phyloP scores from a whole-genome alignment of 2,329 filamentous ascomycete genomes.

The Trichoderma arundinaceum region DNA sequence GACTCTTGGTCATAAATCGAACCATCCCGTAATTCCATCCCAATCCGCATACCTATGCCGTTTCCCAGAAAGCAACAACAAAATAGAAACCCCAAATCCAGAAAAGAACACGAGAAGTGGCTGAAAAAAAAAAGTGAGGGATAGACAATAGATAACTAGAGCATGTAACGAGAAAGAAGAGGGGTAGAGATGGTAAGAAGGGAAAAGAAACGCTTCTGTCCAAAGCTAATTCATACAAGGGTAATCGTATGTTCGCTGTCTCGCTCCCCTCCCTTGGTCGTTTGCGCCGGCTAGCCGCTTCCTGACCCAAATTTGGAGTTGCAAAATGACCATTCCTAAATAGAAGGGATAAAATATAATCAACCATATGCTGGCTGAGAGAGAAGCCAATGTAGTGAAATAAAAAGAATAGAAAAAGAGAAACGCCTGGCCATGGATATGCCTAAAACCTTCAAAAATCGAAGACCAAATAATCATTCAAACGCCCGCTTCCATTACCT shows the following conservation, averaged over 20 bases:
- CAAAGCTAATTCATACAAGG: conserved; percentile 1
- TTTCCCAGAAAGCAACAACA: background rate
- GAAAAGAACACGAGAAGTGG: background rate
- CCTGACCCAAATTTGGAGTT: background rate
- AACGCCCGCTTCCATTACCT: conserved; percentile 39
- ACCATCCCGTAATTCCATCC: conserved; percentile 10
- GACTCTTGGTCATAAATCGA: conserved; percentile 14
- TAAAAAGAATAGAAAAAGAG: conserved; percentile 1
- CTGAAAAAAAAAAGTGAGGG: background rate
- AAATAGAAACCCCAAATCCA: conserved; percentile 1
- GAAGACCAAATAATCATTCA: conserved; percentile 38
- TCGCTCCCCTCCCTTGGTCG: background rate
- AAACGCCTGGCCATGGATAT: conserved; percentile 29
- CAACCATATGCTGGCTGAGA: conserved; percentile 5
- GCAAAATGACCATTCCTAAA: background rate
- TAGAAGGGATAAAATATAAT: background rate
- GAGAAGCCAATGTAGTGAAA: background rate
- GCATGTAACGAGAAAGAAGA: conserved; percentile 7
- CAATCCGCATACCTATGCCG: conserved; percentile 17
- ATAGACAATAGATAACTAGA: conserved; percentile 7
- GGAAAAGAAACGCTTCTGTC: background rate
- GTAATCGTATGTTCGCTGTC: background rate
- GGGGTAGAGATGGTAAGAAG: background rate
- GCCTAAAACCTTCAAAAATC: conserved; percentile 28
- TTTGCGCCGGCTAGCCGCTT: conserved; percentile 2